Conservation (phyloP, 2,329 filamentous ascomycete species). For the Rachicladosporium sp. region DNA sequence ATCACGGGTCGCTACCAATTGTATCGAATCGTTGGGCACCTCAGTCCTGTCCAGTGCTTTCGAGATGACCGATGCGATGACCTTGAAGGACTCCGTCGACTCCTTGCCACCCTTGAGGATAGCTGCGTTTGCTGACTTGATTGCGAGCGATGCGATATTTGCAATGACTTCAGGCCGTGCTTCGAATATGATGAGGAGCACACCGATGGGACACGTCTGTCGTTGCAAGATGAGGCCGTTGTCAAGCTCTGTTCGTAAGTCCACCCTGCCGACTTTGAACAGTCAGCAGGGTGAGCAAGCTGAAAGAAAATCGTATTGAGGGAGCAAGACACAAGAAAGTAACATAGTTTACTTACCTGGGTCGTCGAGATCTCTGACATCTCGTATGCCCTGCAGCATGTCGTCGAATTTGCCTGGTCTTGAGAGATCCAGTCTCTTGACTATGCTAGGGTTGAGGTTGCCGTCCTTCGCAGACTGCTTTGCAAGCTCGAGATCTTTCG, state of each 20-base stretch:
- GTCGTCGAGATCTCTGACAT: constrained; percentile 73
- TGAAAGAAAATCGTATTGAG: constrained; percentile 1
- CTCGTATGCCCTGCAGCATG: constrained; percentile 89
- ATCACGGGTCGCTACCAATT: constrained; percentile 88
- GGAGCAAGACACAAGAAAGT: neutral
- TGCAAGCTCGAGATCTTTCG: constrained; percentile 65
- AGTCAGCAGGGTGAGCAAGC: constrained; percentile 17
- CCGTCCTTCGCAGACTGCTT: constrained; percentile 62
- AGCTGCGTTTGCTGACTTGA: constrained; percentile 94
- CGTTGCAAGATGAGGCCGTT: constrained; percentile 75
- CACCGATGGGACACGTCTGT: constrained; percentile 87
- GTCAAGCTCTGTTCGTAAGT: constrained; percentile 73
- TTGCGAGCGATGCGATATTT: constrained; percentile 88
- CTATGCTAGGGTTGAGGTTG: constrained; percentile 64
- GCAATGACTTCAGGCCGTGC: constrained; percentile 95
- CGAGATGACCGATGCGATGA: constrained; percentile 78
- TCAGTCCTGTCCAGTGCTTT: constrained; percentile 56
- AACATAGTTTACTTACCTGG: constrained; percentile 49
- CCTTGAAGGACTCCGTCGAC: constrained; percentile 85
- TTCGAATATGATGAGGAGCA: constrained; percentile 97
- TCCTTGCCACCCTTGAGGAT: constrained; percentile 97
- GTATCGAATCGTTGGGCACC: constrained; percentile 77
- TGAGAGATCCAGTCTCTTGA: constrained; percentile 77
- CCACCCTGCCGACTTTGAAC: constrained; percentile 62
- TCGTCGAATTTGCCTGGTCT: constrained; percentile 91